Base-by-base conservation (phyloP, 306 rosid genomes). In the Prunus salicina region DNA sequence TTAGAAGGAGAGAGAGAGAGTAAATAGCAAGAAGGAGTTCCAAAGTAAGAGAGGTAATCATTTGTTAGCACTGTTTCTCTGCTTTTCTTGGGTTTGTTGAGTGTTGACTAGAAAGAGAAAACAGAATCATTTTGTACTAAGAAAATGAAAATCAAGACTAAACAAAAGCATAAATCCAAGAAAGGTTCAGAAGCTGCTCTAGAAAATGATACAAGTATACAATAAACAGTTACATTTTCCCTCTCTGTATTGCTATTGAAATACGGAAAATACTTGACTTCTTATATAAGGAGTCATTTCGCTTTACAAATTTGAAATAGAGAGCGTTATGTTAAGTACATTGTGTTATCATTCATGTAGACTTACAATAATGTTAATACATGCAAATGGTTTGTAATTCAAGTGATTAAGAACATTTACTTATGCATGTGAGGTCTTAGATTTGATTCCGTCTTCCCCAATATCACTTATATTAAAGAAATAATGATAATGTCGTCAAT, bases 71-170 rank as follows among this genome's bases (percentile, higher is more conserved):
- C 60, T 30, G 30, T 71, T 68, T 73, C 43, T 71, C 70, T 76
- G 69, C 76, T 84, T 83, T 72, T 71, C 72, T 77, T 52, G 50
- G 74, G 74, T 0, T 14, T 77, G 75, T 52, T 70, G 74, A 70
- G 43, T 83, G 74, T 86, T 86, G 91, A 86, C 93, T 70, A 72
- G 69, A 86, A 73, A 80, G 82, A 63, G 72, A 49, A 78, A 72
- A 71, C 77, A 73, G 63, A 84, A 86, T 88, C 69, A 90, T 86
- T 81, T 63, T 71, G 90, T 82, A 67, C 57, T 58, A 41, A 53
- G 64, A 76, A 58, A 60, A 38, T 20, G 10, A 12, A 57, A 62
- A 66, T 56, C 69, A 15, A 46, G 30, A 25, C 19, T 32, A 30
- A 28, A 53, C 64, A 81, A 64, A 18, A 50, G 32, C 69, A 81